Conservation (phyloP, 2,329 filamentous ascomycete species). For the Botrytis tulipae region DNA sequence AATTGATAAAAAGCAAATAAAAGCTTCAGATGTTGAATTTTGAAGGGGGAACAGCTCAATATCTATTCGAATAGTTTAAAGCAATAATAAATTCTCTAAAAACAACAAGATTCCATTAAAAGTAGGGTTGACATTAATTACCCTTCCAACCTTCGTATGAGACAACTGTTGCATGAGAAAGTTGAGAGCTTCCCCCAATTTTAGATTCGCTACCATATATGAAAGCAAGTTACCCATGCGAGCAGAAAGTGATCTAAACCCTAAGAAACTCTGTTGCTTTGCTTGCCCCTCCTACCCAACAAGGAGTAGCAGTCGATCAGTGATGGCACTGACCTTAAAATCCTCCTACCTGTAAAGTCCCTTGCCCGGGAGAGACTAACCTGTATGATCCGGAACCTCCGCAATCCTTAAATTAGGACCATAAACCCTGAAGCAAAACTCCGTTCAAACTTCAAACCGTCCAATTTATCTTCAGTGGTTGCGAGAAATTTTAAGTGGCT, state of each 20-base stretch:
- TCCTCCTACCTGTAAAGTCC: not conserved
- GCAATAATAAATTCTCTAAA: too few species aligned
- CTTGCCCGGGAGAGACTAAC: not conserved
- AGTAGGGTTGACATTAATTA: too few species aligned
- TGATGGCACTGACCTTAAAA: not conserved
- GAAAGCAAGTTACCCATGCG: conserved; percentile 2
- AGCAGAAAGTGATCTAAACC: not conserved
- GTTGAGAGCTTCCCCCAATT: not conserved
- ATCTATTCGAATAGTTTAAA: too few species aligned
- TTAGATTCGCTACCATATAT: conserved; percentile 5
- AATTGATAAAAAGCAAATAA: too few species aligned
- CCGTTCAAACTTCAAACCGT: not conserved
- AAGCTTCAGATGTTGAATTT: too few species aligned
- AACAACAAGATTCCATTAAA: too few species aligned
- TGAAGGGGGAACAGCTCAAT: too few species aligned
- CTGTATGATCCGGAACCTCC: not conserved
- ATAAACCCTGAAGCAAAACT: not conserved
- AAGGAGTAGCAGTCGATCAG: not conserved
- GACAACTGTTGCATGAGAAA: conserved; percentile 3
- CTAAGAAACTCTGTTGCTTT: not conserved
- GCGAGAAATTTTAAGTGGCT: not conserved
- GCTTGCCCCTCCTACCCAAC: not conserved
- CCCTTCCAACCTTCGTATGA: too few species aligned
- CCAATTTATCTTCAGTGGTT: not conserved
- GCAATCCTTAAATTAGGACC: not conserved